A percentile compares a stretch with the other conserved stretches of the same genome.
These are phyloP conservation scores for Madurella fahalii DNA, from an alignment of 2,329 filamentous ascomycete species.

Conservation along the genomic window DNA sequence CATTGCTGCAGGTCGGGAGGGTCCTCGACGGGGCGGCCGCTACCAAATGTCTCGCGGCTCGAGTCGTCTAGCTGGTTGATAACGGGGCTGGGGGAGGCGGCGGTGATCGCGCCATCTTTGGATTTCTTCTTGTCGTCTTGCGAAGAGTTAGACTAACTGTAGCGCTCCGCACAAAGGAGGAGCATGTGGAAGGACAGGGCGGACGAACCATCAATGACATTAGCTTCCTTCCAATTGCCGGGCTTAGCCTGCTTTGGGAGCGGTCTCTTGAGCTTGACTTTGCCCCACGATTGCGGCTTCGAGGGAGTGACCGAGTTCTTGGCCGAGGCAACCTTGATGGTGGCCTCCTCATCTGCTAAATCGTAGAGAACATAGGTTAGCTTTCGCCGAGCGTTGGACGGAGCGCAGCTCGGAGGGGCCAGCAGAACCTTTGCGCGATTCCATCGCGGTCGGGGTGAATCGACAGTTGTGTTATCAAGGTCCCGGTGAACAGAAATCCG, in stretches of 20 bases:
- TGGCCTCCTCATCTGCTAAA: slow-evolving; percentile 50
- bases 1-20: slow-evolving; percentile 75
- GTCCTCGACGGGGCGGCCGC: slow-evolving; percentile 77
- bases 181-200: not conserved
- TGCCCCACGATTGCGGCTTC: slow-evolving; percentile 38
- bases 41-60: slow-evolving; percentile 74
- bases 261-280: slow-evolving; percentile 60
- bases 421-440: slow-evolving; percentile 31
- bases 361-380: not conserved
- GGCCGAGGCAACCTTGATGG: slow-evolving; percentile 56
- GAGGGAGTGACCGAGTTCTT: slow-evolving; percentile 44
- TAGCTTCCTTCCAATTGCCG: slow-evolving; percentile 69
- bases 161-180: not conserved
- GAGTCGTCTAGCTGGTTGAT: slow-evolving; percentile 70
- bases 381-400: not conserved
- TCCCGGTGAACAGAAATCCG: not conserved
- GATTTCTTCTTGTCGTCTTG: slow-evolving; percentile 54
- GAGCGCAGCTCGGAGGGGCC: not conserved
- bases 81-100: slow-evolving; percentile 50
- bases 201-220: slow-evolving; percentile 50
- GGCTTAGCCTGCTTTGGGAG: slow-evolving; percentile 60
- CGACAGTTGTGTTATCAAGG: slow-evolving; percentile 13
- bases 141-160: not conserved
- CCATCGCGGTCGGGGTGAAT: slow-evolving; percentile 24
- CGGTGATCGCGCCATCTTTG: slow-evolving; percentile 39